Conservation (phyloP, 257 asterid species). For the Linderniella brevidens region DNA sequence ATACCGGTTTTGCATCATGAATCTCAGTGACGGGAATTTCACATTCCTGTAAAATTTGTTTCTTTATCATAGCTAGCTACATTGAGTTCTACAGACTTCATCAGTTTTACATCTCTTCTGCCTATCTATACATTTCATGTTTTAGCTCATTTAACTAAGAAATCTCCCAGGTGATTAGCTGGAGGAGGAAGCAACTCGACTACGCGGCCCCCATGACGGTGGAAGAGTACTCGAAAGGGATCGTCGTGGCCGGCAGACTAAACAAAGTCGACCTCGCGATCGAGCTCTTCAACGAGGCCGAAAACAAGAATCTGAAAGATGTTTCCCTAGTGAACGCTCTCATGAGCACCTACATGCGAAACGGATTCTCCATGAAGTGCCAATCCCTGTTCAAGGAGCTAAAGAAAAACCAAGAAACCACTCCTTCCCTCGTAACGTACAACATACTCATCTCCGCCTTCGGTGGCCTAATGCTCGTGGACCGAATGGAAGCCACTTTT, state of each 20-base stretch:
- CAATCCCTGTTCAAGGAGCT: conserved; percentile 40
- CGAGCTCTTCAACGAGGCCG: conserved; percentile 60
- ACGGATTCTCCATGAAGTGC: conserved; percentile 33
- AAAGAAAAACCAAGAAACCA: conserved; percentile 34
- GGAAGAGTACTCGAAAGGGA: conserved; percentile 71
- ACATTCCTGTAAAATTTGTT: too few relatives aligned
- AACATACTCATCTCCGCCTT: conserved; percentile 65
- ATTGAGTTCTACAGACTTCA: too few relatives aligned
- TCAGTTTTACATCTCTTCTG: not conserved
- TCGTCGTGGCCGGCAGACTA: conserved; percentile 38
- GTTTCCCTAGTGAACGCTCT: conserved; percentile 52
- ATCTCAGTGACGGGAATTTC: too few relatives aligned
- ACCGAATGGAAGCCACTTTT: conserved; percentile 61
- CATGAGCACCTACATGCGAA: conserved; percentile 43
- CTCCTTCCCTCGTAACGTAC: conserved; percentile 59
- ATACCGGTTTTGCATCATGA: not conserved
- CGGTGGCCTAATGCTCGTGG: conserved; percentile 51
- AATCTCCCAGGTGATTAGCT: conserved; percentile 43
- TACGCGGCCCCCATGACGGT: conserved; percentile 36
- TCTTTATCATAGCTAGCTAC: too few relatives aligned
- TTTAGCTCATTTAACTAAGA: conserved; percentile 7
- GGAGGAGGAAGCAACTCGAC: conserved; percentile 68
- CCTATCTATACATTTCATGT: not conserved
- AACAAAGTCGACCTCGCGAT: conserved; percentile 39
- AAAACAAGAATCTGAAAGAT: conserved; percentile 26